Evolutionary conservation across 495 filamentous ascomycete species (phyloP).

Genomic region (Hypoxylon intermedium): DNA sequence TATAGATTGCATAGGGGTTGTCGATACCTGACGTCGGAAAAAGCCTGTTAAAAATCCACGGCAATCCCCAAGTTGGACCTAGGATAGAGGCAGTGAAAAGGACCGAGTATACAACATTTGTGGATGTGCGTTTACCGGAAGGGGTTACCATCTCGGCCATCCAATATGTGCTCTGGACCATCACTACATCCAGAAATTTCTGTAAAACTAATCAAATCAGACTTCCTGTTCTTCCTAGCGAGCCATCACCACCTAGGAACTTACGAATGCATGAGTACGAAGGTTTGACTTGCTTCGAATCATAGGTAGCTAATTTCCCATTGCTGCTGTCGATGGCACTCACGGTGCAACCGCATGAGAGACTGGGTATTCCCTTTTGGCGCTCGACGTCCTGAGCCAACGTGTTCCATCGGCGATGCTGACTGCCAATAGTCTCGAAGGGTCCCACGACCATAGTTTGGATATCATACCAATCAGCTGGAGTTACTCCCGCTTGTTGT

Average conservation of each 20-base stretch:
- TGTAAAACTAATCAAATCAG: conserved; percentile 40
- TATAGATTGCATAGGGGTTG: conserved; percentile 21
- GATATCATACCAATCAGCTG: not conserved
- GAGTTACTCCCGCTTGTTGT: conserved; percentile 2
- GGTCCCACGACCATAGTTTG: not conserved
- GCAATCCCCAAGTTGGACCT: conserved; percentile 4
- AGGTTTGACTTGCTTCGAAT: conserved; percentile 60
- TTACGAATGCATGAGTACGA: conserved; percentile 58
- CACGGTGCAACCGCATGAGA: conserved; percentile 53
- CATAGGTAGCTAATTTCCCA: conserved; percentile 58
- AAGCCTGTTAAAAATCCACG: conserved; percentile 11
- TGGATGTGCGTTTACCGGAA: conserved; percentile 22
- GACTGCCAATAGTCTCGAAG: conserved; percentile 44
- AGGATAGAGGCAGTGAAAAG: conserved; percentile 18
- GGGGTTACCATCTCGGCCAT: conserved; percentile 40
- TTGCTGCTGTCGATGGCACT: conserved; percentile 60
- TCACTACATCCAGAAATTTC: conserved; percentile 34
- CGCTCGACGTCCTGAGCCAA: conserved; percentile 36
- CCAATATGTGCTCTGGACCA: conserved; percentile 40
- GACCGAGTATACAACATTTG: conserved; percentile 13
- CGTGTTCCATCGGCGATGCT: conserved; percentile 41
- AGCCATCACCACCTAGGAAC: conserved; percentile 58
- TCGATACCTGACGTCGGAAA: conserved; percentile 4
- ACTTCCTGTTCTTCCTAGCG: conserved; percentile 47
- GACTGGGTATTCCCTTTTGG: conserved; percentile 42